Base-by-base conservation (phyloP, 257 asterid species). In the Przewalskia tangutica region DNA sequence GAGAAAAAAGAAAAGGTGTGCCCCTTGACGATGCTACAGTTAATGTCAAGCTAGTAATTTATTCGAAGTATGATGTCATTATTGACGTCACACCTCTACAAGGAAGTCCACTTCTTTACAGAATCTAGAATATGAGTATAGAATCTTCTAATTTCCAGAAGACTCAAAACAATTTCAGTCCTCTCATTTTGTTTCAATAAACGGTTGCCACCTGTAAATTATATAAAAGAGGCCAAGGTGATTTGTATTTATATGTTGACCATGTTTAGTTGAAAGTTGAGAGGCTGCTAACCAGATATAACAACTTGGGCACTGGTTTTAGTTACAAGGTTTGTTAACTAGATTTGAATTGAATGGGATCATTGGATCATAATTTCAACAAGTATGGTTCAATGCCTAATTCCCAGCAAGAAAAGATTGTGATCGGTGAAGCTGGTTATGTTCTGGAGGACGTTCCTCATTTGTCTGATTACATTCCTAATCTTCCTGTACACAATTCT, bases 381-480 rank as follows among this genome's bases (percentile, higher is more conserved):
- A 53, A 32, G 40, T 27, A 1, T 23, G 42, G n/a, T 20, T 53
- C 17, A 38, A 27, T 27, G 32, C 32, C 32, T 27, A 27, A 27
- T 27, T 27, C 32, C 32, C 32, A 27, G 32, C 32, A 27, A 27
- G 32, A 27, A 27, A 91, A 92, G 81, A 68, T 85, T 12, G 85
- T 85, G n/a, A 75, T 46, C 4, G 94, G 93, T 20, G 95, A 89
- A 1, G 85, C 84, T 79, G 96, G 96, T 81, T 91, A 81, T 77
- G 85, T 87, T 34, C 91, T 92, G 1, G 90, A 92, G 66, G 95
- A 92, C 53, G 97, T 92, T 16, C 98, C 98, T 7, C 97, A 92
- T 77, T 84, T 94, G 80, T 82, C 93, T 16, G 96, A 92, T 64
- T 91, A 86, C 86, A 63, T 94, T 76, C 87, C 92, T 36, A 20